A percentile compares a stretch with the other conserved stretches of the same genome.
Conservation (phyloP, 129 eudicot species). For the carrot (Daucus carota) region DNA sequence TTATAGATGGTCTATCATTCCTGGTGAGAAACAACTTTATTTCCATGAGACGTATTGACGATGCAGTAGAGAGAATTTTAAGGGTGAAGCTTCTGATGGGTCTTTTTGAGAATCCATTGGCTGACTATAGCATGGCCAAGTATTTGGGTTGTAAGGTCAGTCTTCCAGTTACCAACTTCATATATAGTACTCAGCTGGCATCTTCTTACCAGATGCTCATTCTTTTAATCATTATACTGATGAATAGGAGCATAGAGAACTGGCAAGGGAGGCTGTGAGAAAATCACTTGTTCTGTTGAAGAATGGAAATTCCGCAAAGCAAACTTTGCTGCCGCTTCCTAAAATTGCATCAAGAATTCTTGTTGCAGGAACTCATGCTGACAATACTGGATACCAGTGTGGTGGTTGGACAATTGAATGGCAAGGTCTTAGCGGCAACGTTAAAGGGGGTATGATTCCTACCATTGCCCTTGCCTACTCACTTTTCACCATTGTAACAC, state of each 20-base stretch:
- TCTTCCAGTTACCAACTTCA: neutral
- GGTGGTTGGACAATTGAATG: neutral
- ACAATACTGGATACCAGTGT: neutral
- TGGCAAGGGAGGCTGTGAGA: constrained; percentile 4
- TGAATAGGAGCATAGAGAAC: constrained; percentile 2
- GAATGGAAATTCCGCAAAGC: neutral
- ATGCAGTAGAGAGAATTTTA: constrained; percentile 2
- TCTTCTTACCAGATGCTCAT: neutral
- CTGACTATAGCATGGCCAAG: constrained; percentile 2
- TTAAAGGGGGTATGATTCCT: constrained; percentile 5
- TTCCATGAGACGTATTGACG: neutral
- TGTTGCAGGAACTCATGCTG: constrained; percentile 1
- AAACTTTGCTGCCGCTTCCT: constrained; percentile 4
- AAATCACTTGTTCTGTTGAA: neutral
- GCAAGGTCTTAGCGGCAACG: neutral
- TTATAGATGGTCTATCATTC: neutral
- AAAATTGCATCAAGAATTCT: neutral
- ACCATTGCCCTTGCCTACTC: neutral
- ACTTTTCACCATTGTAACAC: neutral
- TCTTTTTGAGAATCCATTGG: constrained; percentile 5
- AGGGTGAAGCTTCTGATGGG: neutral
- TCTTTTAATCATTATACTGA: neutral
- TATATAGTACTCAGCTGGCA: neutral
- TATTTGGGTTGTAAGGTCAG: constrained; percentile 4
- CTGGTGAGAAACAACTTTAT: neutral